These are phyloP conservation scores for Scheffersomyces segobiensis DNA, from an alignment of 1,139 yeast genomes.

Conservation along the genomic window DNA sequence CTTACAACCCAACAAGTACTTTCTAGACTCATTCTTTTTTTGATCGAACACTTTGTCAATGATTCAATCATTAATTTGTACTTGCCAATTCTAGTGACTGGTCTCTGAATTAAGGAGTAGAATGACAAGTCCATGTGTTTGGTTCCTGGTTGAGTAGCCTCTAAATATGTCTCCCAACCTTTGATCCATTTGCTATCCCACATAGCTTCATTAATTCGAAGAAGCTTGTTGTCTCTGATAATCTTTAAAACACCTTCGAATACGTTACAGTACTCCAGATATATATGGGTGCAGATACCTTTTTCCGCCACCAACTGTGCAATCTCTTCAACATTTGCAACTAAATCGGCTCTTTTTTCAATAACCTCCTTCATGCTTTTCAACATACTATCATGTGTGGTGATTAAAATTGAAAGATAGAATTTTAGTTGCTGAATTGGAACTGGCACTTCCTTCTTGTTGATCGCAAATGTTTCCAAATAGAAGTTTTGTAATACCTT, in stretches of 20 bases:
- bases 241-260: conserved; percentile 40
- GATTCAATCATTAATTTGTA: conserved; percentile 51
- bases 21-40: conserved; percentile 3
- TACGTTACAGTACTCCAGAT: conserved; percentile 44
- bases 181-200: conserved; percentile 18
- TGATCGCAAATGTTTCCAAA: conserved; percentile 30
- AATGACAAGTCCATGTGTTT: conserved; percentile 46
- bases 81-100: conserved; percentile 52
- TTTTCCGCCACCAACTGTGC: conserved; percentile 24
- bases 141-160: conserved; percentile 38
- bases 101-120: conserved; percentile 53
- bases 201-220: neutral
- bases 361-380: neutral
- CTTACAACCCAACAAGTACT: conserved; percentile 15
- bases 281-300: conserved; percentile 31
- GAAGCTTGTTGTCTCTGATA: conserved; percentile 20
- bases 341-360: conserved; percentile 1
- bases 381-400: conserved; percentile 25
- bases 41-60: conserved; percentile 23
- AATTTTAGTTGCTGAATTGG: conserved; percentile 21
- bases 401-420: conserved; percentile 21
- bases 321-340: conserved; percentile 5
- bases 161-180: conserved; percentile 42
- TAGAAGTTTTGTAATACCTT: conserved; percentile 39
- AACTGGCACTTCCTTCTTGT: conserved; percentile 24